These are phyloP conservation scores for Sugiyamaella valdiviana DNA, from an alignment of 805 yeast species.

Conservation along the genomic window DNA sequence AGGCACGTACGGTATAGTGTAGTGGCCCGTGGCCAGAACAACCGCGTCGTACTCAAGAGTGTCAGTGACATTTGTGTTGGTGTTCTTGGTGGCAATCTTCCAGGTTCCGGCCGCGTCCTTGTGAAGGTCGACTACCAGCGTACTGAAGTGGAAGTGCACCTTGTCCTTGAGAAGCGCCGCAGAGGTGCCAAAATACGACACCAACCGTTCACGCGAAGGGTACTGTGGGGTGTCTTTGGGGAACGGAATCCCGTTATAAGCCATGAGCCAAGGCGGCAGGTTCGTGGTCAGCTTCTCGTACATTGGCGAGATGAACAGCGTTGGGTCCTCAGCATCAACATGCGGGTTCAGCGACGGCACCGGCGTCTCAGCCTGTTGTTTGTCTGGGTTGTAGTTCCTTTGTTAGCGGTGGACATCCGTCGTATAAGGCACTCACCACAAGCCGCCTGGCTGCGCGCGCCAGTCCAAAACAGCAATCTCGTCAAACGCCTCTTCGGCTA, in stretches of 20 bases:
- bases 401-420: neutral
- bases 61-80: neutral
- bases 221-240: constrained; percentile 36
- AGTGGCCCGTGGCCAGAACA: constrained; percentile 59
- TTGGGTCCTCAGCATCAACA: constrained; percentile 20
- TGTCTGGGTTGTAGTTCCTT: constrained; percentile 7
- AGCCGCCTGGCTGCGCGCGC: constrained; percentile 60
- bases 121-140: constrained; percentile 42
- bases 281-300: constrained; percentile 67
- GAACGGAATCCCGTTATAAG: constrained; percentile 49
- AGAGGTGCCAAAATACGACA: constrained; percentile 54
- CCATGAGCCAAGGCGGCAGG: constrained; percentile 61
- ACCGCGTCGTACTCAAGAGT: constrained; percentile 49
- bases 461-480: constrained; percentile 55
- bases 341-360: constrained; percentile 33
- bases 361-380: constrained; percentile 17
- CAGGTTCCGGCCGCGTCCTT: constrained; percentile 37
- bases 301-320: constrained; percentile 47
- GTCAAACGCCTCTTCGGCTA: constrained; percentile 40
- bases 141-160: constrained; percentile 38
- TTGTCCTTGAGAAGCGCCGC: constrained; percentile 36
- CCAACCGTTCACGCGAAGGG: constrained; percentile 57
- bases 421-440: constrained; percentile 57
- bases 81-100: constrained; percentile 36
- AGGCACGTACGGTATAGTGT: constrained; percentile 57